These are phyloP conservation scores for Metarhizium guizhouense DNA, from an alignment of 2,329 filamentous ascomycete genomes.

Conservation along the genomic window DNA sequence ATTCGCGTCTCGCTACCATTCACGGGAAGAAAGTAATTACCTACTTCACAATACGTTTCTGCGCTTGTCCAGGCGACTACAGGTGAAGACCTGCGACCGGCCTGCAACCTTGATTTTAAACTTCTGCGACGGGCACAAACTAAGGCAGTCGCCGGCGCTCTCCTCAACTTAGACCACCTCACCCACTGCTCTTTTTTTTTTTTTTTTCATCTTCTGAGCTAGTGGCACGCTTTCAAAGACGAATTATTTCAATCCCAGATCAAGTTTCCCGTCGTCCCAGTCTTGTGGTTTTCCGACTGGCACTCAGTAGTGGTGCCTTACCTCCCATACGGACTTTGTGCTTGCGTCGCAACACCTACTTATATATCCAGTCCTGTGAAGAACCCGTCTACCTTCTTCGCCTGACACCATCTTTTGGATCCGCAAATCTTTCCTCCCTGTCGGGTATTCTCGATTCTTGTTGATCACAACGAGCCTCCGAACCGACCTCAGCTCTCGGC, in stretches of 20 bases:
- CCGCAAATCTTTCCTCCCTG: too few species aligned
- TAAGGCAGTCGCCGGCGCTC: constrained; percentile 1
- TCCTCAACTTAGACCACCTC: background rate
- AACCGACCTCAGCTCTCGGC: background rate
- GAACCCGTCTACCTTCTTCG: background rate
- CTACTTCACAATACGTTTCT: background rate
- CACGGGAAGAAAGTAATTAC: background rate
- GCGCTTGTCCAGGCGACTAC: background rate
- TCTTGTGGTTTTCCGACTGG: too few species aligned
- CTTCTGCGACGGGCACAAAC: constrained; percentile 3
- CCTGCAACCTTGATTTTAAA: constrained; percentile 1
- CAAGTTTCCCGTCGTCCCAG: too few species aligned
- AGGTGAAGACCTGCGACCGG: background rate
- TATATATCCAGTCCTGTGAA: background rate
- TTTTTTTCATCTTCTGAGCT: background rate
- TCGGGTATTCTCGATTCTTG: background rate
- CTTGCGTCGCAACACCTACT: too few species aligned
- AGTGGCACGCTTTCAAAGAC: background rate
- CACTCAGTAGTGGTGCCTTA: too few species aligned
- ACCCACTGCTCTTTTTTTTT: background rate
- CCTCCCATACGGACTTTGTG: too few species aligned
- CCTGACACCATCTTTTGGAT: background rate
- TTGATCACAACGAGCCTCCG: background rate
- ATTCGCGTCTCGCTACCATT: background rate
- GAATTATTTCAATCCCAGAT: background rate